Evolutionary conservation across 768 basidiomycete genomes (phyloP).

Genomic region (Boletus edulis): DNA sequence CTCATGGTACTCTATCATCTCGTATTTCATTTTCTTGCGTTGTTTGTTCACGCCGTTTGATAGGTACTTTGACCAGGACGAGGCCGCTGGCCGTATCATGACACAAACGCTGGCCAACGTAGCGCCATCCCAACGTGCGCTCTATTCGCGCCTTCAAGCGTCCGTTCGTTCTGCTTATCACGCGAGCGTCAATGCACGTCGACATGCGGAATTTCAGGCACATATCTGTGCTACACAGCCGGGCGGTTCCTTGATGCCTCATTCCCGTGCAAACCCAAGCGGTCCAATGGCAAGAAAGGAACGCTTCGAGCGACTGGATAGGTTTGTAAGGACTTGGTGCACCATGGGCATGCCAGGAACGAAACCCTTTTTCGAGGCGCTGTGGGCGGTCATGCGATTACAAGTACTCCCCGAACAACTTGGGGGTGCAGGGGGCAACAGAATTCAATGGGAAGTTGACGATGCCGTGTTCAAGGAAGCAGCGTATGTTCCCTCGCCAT

Average conservation of each 20-base stretch:
- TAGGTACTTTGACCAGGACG: constrained; percentile 86
- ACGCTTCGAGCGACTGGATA: constrained; percentile 69
- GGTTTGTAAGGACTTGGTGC: constrained; percentile 82
- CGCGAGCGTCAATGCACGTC: constrained; percentile 69
- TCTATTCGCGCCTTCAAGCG: constrained; percentile 83
- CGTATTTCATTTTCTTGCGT: not conserved
- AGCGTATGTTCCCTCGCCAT: constrained; percentile 58
- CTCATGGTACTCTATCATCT: constrained; percentile 55
- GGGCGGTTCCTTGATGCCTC: constrained; percentile 76
- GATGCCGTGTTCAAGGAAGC: constrained; percentile 94
- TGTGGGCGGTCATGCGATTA: constrained; percentile 79
- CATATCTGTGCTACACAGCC: constrained; percentile 76
- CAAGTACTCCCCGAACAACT: constrained; percentile 77
- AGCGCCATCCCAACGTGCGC: constrained; percentile 80
- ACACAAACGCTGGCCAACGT: constrained; percentile 78
- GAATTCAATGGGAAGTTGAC: constrained; percentile 88
- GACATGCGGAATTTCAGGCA: constrained; percentile 83
- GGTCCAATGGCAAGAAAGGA: constrained; percentile 70
- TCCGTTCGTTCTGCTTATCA: constrained; percentile 86
- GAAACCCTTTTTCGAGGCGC: constrained; percentile 65
- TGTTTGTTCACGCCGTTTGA: constrained; percentile 10
- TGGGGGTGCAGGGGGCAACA: constrained; percentile 72
- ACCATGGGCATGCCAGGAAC: constrained; percentile 86
- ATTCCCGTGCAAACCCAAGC: constrained; percentile 63
- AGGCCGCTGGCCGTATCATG: constrained; percentile 74